Evolutionary conservation across 805 yeast species (phyloP).

Genomic region (Yarrowia sp.): DNA sequence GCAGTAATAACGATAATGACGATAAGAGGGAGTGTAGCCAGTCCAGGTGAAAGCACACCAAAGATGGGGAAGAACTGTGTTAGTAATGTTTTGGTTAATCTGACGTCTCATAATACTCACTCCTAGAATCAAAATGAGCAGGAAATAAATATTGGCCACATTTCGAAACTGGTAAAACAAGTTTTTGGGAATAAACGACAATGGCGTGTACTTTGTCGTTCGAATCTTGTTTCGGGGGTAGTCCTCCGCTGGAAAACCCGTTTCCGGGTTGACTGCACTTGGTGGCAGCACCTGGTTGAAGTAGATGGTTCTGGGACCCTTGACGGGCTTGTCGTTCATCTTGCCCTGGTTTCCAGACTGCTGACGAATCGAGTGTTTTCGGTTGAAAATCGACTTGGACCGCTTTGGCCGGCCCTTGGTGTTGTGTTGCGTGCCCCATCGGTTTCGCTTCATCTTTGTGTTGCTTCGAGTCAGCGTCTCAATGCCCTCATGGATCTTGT

Average conservation of each 20-base stretch:
- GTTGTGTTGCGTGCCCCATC: slow-evolving; percentile 90
- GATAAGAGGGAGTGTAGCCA: slow-evolving; percentile 78
- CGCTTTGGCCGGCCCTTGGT: slow-evolving; percentile 61
- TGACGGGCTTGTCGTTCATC: slow-evolving; percentile 21
- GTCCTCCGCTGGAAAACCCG: slow-evolving; percentile 57
- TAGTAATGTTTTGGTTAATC: background rate
- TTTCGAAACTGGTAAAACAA: slow-evolving; percentile 76
- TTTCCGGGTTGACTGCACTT: slow-evolving; percentile 46
- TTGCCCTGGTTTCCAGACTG: slow-evolving; percentile 19
- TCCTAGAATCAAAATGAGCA: slow-evolving; percentile 67
- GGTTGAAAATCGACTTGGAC: slow-evolving; percentile 33
- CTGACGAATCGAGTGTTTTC: slow-evolving; percentile 2
- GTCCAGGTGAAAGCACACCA: slow-evolving; percentile 70
- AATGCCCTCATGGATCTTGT: slow-evolving; percentile 24
- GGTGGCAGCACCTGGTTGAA: slow-evolving; percentile 53
- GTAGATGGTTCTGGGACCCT: slow-evolving; percentile 44
- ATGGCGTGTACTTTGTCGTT: slow-evolving; percentile 93
- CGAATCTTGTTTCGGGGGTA: slow-evolving; percentile 91
- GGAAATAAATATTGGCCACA: slow-evolving; percentile 87
- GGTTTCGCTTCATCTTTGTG: slow-evolving; percentile 64
- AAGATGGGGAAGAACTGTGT: slow-evolving; percentile 58
- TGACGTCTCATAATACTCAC: background rate
- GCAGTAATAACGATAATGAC: slow-evolving; percentile 76
- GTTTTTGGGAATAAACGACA: slow-evolving; percentile 86
- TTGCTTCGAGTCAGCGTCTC: slow-evolving; percentile 39